A percentile compares a stretch with the other conserved stretches of the same genome.
Evolutionary conservation across 192 early-diverging fungal genomes (phyloP).

Genomic region (Gigaspora rosea): DNA sequence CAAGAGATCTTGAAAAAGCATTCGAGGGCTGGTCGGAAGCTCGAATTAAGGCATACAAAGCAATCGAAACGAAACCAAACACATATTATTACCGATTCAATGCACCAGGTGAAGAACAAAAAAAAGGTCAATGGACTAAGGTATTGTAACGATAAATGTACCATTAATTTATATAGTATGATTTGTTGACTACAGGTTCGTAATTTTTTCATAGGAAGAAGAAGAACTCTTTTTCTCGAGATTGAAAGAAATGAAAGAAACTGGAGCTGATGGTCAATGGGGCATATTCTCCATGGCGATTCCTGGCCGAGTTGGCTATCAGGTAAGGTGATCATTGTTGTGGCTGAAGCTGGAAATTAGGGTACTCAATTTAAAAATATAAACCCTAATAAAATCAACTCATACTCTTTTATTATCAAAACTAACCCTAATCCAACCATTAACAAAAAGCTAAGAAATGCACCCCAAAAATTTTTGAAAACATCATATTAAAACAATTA

Average conservation of each 20-base stretch:
- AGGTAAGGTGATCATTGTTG: conserved; percentile 51
- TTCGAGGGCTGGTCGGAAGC: conserved; percentile 98
- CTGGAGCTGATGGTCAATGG: conserved; percentile 94
- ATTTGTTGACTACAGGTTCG: not conserved
- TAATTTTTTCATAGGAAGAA: conserved; percentile 61
- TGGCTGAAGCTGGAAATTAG: no score
- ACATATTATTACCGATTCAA: conserved; percentile 98
- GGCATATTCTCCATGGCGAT: conserved; percentile 95
- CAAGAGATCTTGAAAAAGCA: conserved; percentile 76
- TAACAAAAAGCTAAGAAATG: no score
- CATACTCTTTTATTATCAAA: not conserved
- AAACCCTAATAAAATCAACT: no score
- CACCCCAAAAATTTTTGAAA: no score
- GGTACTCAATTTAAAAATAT: no score
- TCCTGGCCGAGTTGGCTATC: conserved; percentile 95
- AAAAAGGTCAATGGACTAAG: conserved; percentile 87
- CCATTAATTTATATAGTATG: not conserved
- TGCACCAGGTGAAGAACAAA: conserved; percentile 92
- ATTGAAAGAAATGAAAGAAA: conserved; percentile 63
- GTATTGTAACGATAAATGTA: conserved; percentile 34
- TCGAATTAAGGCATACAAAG: conserved; percentile 88
- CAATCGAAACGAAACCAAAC: conserved; percentile 94
- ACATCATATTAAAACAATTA: no score
- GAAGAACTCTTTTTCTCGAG: conserved; percentile 82
- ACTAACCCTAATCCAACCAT: not conserved